These are phyloP conservation scores for Pyricularia pennisetigena DNA, from an alignment of 2,329 filamentous ascomycete species.

Conservation along the genomic window DNA sequence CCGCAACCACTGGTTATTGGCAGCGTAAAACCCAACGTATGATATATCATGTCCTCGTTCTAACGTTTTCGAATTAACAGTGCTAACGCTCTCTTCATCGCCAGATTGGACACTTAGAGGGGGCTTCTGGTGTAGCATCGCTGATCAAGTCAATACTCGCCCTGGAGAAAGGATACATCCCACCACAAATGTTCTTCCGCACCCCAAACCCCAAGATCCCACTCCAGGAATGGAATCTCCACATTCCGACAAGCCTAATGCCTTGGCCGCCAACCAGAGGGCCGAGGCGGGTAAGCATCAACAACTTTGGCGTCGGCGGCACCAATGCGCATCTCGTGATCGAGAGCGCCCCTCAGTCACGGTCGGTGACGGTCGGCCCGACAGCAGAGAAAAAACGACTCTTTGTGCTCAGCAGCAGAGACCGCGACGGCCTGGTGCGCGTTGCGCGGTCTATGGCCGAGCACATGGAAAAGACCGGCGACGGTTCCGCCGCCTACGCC, in stretches of 20 bases:
- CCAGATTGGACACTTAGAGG: conserved; percentile 38
- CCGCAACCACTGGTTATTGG: background rate
- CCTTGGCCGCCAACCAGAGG: background rate
- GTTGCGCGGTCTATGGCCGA: background rate
- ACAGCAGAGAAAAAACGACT: background rate
- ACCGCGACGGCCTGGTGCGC: background rate
- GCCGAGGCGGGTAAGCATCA: conserved; percentile 10
- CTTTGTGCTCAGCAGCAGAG: background rate
- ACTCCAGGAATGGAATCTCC: conserved; percentile 14
- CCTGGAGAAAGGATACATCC: conserved; percentile 14
- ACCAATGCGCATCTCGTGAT: conserved; percentile 18
- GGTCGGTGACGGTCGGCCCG: background rate
- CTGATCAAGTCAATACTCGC: conserved; percentile 16
- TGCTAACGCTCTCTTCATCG: conserved; percentile 20
- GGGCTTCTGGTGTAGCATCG: conserved; percentile 24
- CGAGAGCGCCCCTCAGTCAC: conserved; percentile 7
- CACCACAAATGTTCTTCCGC: conserved; percentile 11
- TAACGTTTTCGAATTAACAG: background rate
- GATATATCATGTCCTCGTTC: background rate
- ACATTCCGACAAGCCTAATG: conserved; percentile 8
- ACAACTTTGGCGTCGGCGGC: conserved; percentile 18
- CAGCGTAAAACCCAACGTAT: background rate
- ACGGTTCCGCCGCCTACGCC: background rate
- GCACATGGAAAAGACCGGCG: background rate
- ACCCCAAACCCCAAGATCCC: conserved; percentile 15